Conservation (phyloP, 345 rosid species). For the Citropsis articulata region DNA sequence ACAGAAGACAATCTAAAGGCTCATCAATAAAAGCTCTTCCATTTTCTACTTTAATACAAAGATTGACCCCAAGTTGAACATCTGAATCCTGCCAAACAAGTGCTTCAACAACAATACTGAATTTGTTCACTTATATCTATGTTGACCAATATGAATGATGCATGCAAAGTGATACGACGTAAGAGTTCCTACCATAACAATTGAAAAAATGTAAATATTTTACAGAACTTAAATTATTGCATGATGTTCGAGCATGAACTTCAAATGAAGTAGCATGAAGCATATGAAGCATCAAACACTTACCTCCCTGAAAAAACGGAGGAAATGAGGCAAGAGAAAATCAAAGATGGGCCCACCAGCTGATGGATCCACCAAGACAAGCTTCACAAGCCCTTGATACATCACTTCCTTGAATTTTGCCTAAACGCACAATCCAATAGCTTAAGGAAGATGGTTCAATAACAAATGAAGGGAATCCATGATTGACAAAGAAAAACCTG, state of each 20-base stretch:
- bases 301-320: conserved; percentile 70
- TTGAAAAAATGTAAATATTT: neutral
- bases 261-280: conserved; percentile 17
- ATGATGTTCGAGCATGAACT: conserved; percentile 13
- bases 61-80: conserved; percentile 47
- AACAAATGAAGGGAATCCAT: neutral
- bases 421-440: conserved; percentile 36
- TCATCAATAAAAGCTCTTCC: conserved; percentile 53
- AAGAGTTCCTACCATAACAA: conserved; percentile 3
- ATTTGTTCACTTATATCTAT: neutral
- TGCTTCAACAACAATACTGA: conserved; percentile 4
- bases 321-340: conserved; percentile 81
- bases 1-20: conserved; percentile 75
- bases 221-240: neutral
- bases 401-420: conserved; percentile 58
- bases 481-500: conserved; percentile 37
- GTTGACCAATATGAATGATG: neutral
- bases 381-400: conserved; percentile 74
- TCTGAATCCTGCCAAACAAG: conserved; percentile 46
- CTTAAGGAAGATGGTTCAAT: conserved; percentile 15
- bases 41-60: conserved; percentile 51
- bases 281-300: conserved; percentile 16
- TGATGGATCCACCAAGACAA: conserved; percentile 65
- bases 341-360: conserved; percentile 56
- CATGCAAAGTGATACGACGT: neutral